Evolutionary conservation across 441 rosid species (phyloP), one percentile per base, ranked within the genome.

Genomic region (Metrosideros polymorpha): DNA sequence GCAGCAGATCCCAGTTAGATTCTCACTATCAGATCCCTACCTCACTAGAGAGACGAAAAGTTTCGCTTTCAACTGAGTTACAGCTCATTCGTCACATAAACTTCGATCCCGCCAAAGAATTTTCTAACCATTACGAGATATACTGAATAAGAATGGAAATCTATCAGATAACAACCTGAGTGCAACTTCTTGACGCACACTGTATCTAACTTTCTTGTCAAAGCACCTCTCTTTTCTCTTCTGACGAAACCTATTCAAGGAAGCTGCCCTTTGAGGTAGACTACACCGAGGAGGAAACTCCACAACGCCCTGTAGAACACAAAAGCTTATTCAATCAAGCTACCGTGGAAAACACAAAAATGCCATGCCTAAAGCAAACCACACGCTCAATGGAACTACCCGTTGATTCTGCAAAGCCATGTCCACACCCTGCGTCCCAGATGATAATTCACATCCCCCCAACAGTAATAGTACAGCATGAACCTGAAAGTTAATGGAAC

Each of bases 101-200:
- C 79, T 22, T 35, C 47, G 56, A 13, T 76, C 17, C 19, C 56
- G 25, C 32, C 42, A 82, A 82, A 86, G 54, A 61, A 8, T 15
- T 35, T 39, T 32, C 13, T 63, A 9, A 63, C 32, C 76, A 63
- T 32, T 71, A 71, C 0, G 14, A 39, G 47, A 39, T 22, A 71
- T 71, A 25, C 17, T 10, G n/a, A 71, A 71, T 10, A 25, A 71
- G 25, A 39, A 39, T 71, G n/a, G 15, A 71, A 22, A 39, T 39
- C n/a, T 39, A 71, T 83, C 19, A 53, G 79, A 61, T 54, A 83
- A 76, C 89, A 82, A 98, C 99, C 98, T 96, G 84, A 94, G 95
- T 7, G 99, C 99, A 77, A 98, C 99, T 92, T 98, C 99, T 89
- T 96, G 99, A 83, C 99, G 99, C 87, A 98, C 99, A 83, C 93